Base-by-base conservation (phyloP, 805 yeast species). In the Dipodascopsis uninucleata region DNA sequence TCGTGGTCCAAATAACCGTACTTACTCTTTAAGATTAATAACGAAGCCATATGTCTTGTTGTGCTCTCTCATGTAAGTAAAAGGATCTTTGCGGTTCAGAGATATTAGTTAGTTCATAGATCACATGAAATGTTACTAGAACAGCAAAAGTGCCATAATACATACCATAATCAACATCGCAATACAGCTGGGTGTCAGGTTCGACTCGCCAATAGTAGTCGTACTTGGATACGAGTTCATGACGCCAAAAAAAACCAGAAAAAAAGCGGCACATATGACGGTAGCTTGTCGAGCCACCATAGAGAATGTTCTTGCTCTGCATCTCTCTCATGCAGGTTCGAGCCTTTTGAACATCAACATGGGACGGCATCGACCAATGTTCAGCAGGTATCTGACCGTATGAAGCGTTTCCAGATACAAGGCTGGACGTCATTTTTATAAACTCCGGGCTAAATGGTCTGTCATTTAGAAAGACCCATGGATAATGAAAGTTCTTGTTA, bases 231-330 rank as follows among this genome's bases (percentile, higher is more conserved):
- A 85, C 62, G 38, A 79, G 65, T 39, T 74, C 74, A 59, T 82
- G 82, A 41, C 75, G 67, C 63, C 73, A 81, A 64, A 85, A 82
- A 55, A 80, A 82, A 49, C 93, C 93, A 6, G 82, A 72, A 63
- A 82, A 82, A 66, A 79, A 84, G 36, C 87, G 78, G 62, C 94
- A 84, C 95, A 85, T 85, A 61, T 81, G 82, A 52, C 90, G 70
- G 61, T 85, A 85, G 14, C 78, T 68, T 42, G 76, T 75, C 12
- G 75, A 69, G 10, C 67, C 76, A 12, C 81, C 88, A 59, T 83
- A 83, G 9, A 74, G 67, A 22, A 80, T 71, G 17, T 66, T 61
- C 28, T 69, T 58, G 5, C 68, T 64, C 10, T 43, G 39, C 78
- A 79, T 71, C 39, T 62, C 60, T 40, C 68, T 59, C 42, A 82